Conservation (phyloP, 768 basidiomycete species). For the Leccinellum rugosiceps region DNA sequence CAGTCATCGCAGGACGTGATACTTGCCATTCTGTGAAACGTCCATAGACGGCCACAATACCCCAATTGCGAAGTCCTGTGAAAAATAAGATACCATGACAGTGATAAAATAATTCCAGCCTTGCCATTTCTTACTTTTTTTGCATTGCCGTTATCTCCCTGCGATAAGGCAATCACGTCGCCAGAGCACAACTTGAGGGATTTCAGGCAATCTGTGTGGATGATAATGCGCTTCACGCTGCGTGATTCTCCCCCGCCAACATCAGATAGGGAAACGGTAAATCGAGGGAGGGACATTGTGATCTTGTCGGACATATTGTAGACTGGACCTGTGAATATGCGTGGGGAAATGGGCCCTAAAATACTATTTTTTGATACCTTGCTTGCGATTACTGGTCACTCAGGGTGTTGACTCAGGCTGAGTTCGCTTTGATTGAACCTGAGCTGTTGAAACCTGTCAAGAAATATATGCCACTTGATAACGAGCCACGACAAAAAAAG, state of each 20-base stretch:
- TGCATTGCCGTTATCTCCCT: slow-evolving; percentile 30
- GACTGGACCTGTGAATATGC: not conserved
- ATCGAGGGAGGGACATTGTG: slow-evolving; percentile 24
- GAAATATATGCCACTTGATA: not conserved
- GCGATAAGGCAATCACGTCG: slow-evolving; percentile 59
- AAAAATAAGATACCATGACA: slow-evolving; percentile 14
- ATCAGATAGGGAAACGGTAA: slow-evolving; percentile 39
- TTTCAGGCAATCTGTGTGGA: slow-evolving; percentile 63
- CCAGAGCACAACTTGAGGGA: slow-evolving; percentile 61
- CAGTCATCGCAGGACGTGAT: slow-evolving; percentile 1
- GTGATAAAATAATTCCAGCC: slow-evolving; percentile 7
- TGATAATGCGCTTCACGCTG: slow-evolving; percentile 57
- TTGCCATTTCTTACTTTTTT: slow-evolving; percentile 35
- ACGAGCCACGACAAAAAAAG: not conserved
- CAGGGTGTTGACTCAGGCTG: not conserved
- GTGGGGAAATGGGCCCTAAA: not conserved
- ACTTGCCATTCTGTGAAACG: slow-evolving; percentile 55
- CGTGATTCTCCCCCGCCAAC: slow-evolving; percentile 41
- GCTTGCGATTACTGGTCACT: not conserved
- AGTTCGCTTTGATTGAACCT: not conserved
- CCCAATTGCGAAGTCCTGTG: slow-evolving; percentile 63
- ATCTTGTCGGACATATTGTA: not conserved
- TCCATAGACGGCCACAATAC: slow-evolving; percentile 75
- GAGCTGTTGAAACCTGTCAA: slow-evolving; percentile 4
- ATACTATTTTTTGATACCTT: not conserved